Conservation (phyloP, 2,329 filamentous ascomycete species). For the Talaromyces piceae region DNA sequence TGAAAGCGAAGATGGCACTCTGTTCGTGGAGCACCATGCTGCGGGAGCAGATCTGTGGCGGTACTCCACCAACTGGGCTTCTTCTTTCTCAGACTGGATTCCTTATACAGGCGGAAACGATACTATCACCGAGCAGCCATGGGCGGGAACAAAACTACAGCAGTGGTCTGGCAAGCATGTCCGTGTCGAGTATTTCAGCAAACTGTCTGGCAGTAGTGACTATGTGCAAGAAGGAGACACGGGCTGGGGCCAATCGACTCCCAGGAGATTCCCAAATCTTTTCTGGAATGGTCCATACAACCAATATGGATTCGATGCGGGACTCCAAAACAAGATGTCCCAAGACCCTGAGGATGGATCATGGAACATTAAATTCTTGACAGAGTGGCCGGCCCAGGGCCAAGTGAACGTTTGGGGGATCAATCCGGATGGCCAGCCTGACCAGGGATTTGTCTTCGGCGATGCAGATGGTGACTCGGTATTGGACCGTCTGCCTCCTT, state of each 20-base stretch:
- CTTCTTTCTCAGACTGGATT: conserved; percentile 52
- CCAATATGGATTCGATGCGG: conserved; percentile 56
- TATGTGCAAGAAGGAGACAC: conserved; percentile 55
- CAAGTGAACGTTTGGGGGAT: conserved; percentile 63
- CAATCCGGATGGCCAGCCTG: conserved; percentile 55
- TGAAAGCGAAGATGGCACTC: conserved; percentile 33
- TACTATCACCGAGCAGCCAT: conserved; percentile 42
- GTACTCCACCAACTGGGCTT: conserved; percentile 56
- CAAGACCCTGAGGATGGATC: conserved; percentile 41
- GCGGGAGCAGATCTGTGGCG: conserved; percentile 56
- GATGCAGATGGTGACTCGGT: conserved; percentile 55
- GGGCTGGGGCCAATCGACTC: conserved; percentile 29
- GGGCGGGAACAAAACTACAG: conserved; percentile 54
- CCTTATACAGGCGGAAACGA: conserved; percentile 48
- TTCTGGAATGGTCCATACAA: conserved; percentile 58
- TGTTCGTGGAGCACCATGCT: conserved; percentile 52
- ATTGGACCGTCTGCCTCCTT: conserved; percentile 55
- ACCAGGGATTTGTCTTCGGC: conserved; percentile 52
- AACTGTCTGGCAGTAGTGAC: conserved; percentile 50
- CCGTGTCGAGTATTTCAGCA: conserved; percentile 57
- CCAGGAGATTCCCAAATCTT: conserved; percentile 54
- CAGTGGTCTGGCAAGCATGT: conserved; percentile 56
- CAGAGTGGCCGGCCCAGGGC: conserved; percentile 55
- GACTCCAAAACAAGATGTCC: conserved; percentile 47
- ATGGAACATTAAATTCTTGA: conserved; percentile 56